Conservation (phyloP, 163 green algal species). For the Trebouxia gelatinosa region DNA sequence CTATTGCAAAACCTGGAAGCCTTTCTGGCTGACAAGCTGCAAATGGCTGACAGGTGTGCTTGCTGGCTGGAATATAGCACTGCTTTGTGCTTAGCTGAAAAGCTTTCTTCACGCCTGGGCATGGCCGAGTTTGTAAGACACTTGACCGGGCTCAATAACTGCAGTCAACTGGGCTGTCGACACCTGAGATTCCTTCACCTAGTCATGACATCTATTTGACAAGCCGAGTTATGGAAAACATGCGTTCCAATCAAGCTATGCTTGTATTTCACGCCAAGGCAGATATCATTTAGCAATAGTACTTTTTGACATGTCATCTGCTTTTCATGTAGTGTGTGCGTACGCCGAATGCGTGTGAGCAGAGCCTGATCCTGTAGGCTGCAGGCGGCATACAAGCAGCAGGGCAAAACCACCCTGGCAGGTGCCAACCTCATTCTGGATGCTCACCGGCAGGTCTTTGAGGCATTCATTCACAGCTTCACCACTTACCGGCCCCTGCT, state of each 20-base stretch:
- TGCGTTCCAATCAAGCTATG: neutral
- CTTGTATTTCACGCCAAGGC: neutral
- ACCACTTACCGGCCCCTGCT: slow-evolving; percentile 66
- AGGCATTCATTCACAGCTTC: slow-evolving; percentile 71
- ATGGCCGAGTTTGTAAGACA: neutral
- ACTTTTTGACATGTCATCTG: neutral
- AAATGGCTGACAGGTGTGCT: slow-evolving; percentile 20
- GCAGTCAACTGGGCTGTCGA: too few relatives aligned
- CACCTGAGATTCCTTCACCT: too few relatives aligned
- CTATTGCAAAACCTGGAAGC: slow-evolving; percentile 35
- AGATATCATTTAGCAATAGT: neutral
- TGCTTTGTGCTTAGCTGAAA: neutral
- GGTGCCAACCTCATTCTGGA: slow-evolving; percentile 14
- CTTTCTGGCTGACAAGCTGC: slow-evolving; percentile 41
- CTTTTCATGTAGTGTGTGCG: neutral
- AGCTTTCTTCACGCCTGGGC: neutral
- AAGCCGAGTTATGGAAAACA: neutral
- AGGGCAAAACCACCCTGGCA: neutral
- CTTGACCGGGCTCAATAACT: neutral
- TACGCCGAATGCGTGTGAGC: neutral
- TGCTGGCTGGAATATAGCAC: neutral
- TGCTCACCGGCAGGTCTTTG: slow-evolving; percentile 51
- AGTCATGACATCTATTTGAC: neutral
- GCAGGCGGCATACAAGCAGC: neutral
- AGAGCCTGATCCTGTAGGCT: neutral